Conservation (phyloP, 768 basidiomycete genomes). For the Mycena sanguinolenta region DNA sequence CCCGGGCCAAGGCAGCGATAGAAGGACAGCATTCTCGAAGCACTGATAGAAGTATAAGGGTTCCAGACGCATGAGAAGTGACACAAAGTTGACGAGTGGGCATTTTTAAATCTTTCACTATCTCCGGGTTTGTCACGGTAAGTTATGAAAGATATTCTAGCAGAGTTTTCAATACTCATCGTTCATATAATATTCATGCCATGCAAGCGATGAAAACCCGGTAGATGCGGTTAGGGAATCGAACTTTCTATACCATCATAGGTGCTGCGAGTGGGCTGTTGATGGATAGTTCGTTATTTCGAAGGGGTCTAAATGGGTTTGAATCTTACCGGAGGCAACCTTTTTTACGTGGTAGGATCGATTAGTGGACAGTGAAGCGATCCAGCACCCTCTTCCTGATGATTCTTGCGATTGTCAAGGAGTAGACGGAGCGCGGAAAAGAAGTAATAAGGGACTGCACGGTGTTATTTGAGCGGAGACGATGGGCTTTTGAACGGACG, state of each 20-base stretch:
- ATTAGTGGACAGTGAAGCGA: not conserved
- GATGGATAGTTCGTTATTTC: not conserved
- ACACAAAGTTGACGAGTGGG: not conserved
- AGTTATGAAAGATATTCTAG: not conserved
- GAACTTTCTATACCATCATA: not conserved
- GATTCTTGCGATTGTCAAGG: not conserved
- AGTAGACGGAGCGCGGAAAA: constrained; percentile 5
- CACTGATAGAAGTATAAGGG: not conserved
- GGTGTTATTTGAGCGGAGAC: not conserved
- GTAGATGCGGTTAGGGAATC: not conserved
- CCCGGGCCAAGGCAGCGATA: not conserved
- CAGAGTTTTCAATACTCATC: not conserved
- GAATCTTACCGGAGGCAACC: not conserved
- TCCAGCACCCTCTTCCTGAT: not conserved
- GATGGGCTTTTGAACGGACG: constrained; percentile 1
- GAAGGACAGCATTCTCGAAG: constrained; percentile 1
- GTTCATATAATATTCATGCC: not conserved
- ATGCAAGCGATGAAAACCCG: not conserved
- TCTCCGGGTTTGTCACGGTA: not conserved
- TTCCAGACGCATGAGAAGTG: not conserved
- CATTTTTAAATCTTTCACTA: not conserved
- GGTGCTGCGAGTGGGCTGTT: not conserved
- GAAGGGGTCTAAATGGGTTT: not conserved
- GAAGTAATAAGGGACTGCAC: not conserved
- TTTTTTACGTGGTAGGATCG: not conserved